Evolutionary conservation across 1,284 basidiomycete genomes (phyloP), one percentile per base, ranked within the genome.

Genomic region (Moesziomyces antarcticus): DNA sequence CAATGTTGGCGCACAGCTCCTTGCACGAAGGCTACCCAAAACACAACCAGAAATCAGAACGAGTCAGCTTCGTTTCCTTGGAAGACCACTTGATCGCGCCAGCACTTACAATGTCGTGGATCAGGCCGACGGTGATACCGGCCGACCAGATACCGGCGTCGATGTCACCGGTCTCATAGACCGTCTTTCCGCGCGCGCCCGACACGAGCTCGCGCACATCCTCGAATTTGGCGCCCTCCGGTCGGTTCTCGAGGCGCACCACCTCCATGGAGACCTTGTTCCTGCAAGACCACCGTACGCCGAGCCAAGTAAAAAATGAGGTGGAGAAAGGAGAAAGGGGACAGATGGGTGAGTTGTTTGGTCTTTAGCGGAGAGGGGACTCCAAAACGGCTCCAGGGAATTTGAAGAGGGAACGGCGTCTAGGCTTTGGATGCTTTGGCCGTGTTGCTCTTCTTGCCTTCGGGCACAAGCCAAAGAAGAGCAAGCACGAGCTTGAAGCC

Each of bases 61-160:
- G 30, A 33, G 10, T 33, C 30, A 33, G 30, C 30, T 33, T 24
- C 1, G 18, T 6, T 25, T 37, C 24, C 37, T 20, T 20, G 25
- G 9, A 37, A 33, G 14, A 40, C 37, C 4, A 16, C 5, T 18
- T 16, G 37, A 18, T 2, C 37, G 11, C 16, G 22, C 33, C 21
- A 18, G n/a, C 13, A 80, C 79, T 76, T 65, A 80, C 79, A 52
- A 93, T 90, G 82, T 96, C 93, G 58, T 92, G 87, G 82, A 96
- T 94, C 66, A 97, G 85, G 1, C 94, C 94, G 58, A 93, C 82
- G 14, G 87, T 86, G 71, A 93, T 88, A n/a, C 93, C 91, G 13
- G 90, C 91, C 48, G 86, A 89, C 94, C 94, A 97, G 68, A 96
- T 90, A 2, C 95, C 94, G 71, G 90, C 90, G 72, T 97, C 92